Conservation (phyloP, 2,329 filamentous ascomycete genomes). For the Xylaria sp. region DNA sequence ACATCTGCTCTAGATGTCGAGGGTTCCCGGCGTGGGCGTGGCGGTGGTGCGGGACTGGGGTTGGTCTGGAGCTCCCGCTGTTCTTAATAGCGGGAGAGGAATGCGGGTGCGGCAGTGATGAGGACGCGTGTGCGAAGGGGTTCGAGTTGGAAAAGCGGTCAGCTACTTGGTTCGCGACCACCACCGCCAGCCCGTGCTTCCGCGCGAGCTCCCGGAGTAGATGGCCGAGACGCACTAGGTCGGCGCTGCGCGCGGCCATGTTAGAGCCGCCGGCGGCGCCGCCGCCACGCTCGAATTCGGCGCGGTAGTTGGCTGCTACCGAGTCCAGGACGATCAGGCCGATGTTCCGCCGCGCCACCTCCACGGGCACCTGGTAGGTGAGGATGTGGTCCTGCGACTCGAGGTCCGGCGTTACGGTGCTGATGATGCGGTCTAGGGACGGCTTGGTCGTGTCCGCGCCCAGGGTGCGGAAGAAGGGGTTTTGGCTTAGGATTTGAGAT, state of each 20-base stretch:
- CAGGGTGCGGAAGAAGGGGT: slow-evolving; percentile 65
- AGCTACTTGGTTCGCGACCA: slow-evolving; percentile 94
- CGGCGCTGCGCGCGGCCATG: slow-evolving; percentile 79
- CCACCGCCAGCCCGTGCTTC: slow-evolving; percentile 79
- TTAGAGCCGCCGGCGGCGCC: slow-evolving; percentile 59
- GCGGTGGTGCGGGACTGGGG: neutral
- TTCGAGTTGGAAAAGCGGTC: slow-evolving; percentile 72
- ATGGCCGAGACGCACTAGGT: slow-evolving; percentile 80
- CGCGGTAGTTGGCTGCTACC: slow-evolving; percentile 94
- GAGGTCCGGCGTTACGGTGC: slow-evolving; percentile 85
- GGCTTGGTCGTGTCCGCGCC: slow-evolving; percentile 53
- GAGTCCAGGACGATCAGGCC: slow-evolving; percentile 90
- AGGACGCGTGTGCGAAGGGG: slow-evolving; percentile 3
- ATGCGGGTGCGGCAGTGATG: neutral
- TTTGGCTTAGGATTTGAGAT: slow-evolving; percentile 76
- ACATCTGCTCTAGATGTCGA: slow-evolving; percentile 20
- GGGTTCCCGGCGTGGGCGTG: neutral
- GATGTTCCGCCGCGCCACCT: slow-evolving; percentile 77
- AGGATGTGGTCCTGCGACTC: slow-evolving; percentile 97
- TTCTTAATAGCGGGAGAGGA: slow-evolving; percentile 38
- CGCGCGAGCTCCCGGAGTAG: slow-evolving; percentile 80
- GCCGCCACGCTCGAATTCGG: slow-evolving; percentile 77
- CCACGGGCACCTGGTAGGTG: slow-evolving; percentile 88
- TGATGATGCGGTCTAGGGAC: slow-evolving; percentile 79
- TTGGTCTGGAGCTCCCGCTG: slow-evolving; percentile 20